phyloP scores from a whole-genome alignment of 2,329 filamentous ascomycete genomes.

The Penicillium sp. region DNA sequence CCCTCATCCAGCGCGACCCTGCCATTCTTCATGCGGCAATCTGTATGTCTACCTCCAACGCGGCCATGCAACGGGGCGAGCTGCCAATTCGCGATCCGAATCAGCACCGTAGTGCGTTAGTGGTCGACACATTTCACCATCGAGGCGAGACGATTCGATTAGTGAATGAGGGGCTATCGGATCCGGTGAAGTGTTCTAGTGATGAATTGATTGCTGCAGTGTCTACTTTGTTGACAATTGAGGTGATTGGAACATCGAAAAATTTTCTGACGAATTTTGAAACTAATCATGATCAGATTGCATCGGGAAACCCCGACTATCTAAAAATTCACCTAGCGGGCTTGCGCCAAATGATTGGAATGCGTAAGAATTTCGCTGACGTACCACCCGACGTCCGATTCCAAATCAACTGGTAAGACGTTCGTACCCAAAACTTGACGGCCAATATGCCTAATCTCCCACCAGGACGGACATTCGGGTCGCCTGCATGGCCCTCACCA shows the following conservation, averaged over 20 bases:
- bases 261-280: neutral
- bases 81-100: conserved; percentile 37
- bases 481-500: conserved; percentile 41
- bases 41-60: conserved; percentile 41
- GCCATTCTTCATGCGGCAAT: conserved; percentile 41
- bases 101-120: conserved; percentile 32
- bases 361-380: conserved; percentile 41
- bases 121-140: conserved; percentile 42
- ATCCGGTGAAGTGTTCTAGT: conserved; percentile 40
- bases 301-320: conserved; percentile 42
- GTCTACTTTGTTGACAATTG: conserved; percentile 41
- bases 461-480: conserved; percentile 44
- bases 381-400: conserved; percentile 40
- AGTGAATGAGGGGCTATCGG: conserved; percentile 42
- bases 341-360: conserved; percentile 41
- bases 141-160: conserved; percentile 42
- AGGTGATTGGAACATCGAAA: conserved; percentile 28
- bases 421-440: neutral
- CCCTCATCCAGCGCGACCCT: conserved; percentile 38
- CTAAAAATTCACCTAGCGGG: conserved; percentile 44
- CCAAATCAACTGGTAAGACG: conserved; percentile 42
- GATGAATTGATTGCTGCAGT: conserved; percentile 43
- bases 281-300: conserved; percentile 30
- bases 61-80: conserved; percentile 35
- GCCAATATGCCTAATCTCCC: conserved; percentile 3